Base-by-base conservation (phyloP, 2,329 filamentous ascomycete genomes). In the Fusarium annulatum region DNA sequence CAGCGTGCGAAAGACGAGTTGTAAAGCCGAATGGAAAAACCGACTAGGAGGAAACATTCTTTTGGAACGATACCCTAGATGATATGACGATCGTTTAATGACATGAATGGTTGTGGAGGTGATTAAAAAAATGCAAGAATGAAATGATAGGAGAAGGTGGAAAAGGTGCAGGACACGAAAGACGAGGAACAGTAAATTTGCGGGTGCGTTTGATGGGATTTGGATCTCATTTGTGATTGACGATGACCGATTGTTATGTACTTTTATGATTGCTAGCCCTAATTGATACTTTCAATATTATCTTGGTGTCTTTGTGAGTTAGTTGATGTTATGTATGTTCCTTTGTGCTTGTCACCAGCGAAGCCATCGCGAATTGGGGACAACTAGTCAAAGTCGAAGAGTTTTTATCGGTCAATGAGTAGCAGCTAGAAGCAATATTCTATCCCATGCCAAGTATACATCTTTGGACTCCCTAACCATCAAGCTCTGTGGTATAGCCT, bases 1-100 rank as follows among this genome's bases (percentile, higher is more conserved):
- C 78, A 81, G 55, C 77, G 80, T 43, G 75, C 76, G 23, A 82
- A 78, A 66, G 85, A 87, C 61, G 85, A 86, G 75, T 64, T 86
- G 71, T 86, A 76, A 39, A 63, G 30, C 30, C 34, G 51, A 38
- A 38, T 42, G 39, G 43, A 61, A 52, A n/a, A 16, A 18, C 34
- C 26, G 59, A 72, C 56, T n/a, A 52, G 63, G 69, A 70, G 58
- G 71, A 46, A 41, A 72, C 72, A 73, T 72, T 76, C 76, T 69
- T 78, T 79, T 69, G 69, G 69, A 41, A 78, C 71, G 72, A 79
- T 79, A 77, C 77, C 76, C 74, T 75, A 66, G 71, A 71, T 78
- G 76, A 77, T 61, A 75, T 73, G 65, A 78, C 76, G 63, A 77
- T 75, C 72, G 63, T 77, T 74, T 78, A 71, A 78, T 77, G 76